Percentiles rank a stretch among this genome's conserved stretches.
Evolutionary conservation across 78 protist genomes (phyloP).

Genomic region (Corallochytrium limacisporum): DNA sequence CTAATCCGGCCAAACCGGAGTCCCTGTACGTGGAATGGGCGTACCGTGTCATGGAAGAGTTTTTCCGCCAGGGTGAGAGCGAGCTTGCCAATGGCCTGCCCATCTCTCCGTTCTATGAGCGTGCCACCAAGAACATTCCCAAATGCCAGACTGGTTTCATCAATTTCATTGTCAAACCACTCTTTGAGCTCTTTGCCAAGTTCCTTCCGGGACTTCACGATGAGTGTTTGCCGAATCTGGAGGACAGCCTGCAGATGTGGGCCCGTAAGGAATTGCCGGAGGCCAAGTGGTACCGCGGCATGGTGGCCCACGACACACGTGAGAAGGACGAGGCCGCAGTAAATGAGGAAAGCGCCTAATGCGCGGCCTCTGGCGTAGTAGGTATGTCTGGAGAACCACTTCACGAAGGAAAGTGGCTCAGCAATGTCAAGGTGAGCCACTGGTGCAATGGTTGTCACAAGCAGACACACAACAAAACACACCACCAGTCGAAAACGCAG

Average conservation of each 20-base stretch:
- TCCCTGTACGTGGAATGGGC: constrained; percentile 26
- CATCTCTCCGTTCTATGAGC: constrained; percentile 39
- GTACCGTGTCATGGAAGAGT: constrained; percentile 24
- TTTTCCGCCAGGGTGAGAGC: constrained; percentile 23
- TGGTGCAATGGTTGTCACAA: no score
- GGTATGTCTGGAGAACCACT: no score
- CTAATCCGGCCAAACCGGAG: constrained; percentile 21
- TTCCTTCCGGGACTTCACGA: constrained; percentile 3
- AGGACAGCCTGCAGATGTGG: background rate
- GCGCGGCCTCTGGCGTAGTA: no score
- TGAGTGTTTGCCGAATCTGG: background rate
- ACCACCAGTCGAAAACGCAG: no score
- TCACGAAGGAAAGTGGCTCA: no score
- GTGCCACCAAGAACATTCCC: background rate
- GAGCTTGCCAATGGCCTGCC: constrained; percentile 14
- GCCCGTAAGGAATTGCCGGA: no score
- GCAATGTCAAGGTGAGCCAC: no score
- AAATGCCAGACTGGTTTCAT: constrained; percentile 47
- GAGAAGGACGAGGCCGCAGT: no score
- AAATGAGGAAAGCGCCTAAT: no score
- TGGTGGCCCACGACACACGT: no score
- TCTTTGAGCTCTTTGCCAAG: constrained; percentile 15
- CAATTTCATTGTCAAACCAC: constrained; percentile 23
- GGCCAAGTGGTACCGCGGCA: no score
- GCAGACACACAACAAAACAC: no score